Evolutionary conservation across 352 stramenopile species (phyloP), one percentile per base, ranked within the genome.

Genomic region (Globisporangium mamillatum): DNA sequence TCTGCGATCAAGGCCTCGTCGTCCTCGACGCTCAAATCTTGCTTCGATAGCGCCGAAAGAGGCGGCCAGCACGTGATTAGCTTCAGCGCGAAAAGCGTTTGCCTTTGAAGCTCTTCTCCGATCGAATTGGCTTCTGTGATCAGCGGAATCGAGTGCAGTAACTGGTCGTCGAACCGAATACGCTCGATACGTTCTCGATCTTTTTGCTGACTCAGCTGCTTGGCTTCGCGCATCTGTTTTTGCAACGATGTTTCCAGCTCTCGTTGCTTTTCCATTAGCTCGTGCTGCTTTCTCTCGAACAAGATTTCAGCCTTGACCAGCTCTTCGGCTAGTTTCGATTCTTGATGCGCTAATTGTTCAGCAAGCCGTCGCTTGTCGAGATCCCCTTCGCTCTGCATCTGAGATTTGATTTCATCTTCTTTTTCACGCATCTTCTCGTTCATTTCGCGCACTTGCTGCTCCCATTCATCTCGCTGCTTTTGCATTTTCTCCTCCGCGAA

Each of bases 61-160:
- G 48, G 14, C 12, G 81, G 80, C 3, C 81, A 77, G 27, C 36
- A 81, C 4, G 89, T 78, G 9, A 94, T 70, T 20, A 96, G 74
- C 61, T 86, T 84, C 24, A 97, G 71, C 0, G 82, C 82, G 53
- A 96, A 95, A 5, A 72, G 25, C 0, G 86, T 86, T 54, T 82
- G 64, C 48, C 88, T 90, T 34, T 89, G 76, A 0, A 97, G 71
- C 61, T 95, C 89, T 3, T 96, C 86, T 5, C 86, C 80, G 29
- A 95, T 94, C 16, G 88, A 89, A 68, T 96, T 96, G 24, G 89
- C 89, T 74, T 97, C 90, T 41, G 94, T 90, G 25, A 97, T 74
- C 1, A 96, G 69, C 2, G 88, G 88, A 36, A 97, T 93, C 0
- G 83, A 86, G 18, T 82, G 72, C 16, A 97, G 63, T 4, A 97